These are phyloP conservation scores for Hordeum pubiflorum DNA, from an alignment of 202 grass and related monocot genomes.

Conservation along the genomic window DNA sequence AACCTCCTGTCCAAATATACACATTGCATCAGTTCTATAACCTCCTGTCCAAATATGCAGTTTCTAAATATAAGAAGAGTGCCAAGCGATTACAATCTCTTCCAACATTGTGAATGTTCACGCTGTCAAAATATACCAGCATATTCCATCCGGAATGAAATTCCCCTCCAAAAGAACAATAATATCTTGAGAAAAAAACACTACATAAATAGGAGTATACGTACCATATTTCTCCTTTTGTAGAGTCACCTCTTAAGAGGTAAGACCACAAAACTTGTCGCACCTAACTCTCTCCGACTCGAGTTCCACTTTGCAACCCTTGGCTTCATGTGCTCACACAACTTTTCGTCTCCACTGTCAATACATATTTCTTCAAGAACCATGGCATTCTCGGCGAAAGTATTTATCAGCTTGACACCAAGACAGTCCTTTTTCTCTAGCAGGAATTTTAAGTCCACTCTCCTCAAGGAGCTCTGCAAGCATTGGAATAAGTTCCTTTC, in stretches of 20 bases:
- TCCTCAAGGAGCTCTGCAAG: not conserved
- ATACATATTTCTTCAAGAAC: constrained; percentile 10
- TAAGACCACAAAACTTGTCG: not conserved
- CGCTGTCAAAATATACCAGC: no score
- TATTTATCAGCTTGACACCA: not conserved
- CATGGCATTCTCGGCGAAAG: not conserved
- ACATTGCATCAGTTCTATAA: no score
- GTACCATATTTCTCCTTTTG: no score
- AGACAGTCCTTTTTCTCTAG: not conserved
- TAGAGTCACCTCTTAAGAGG: not conserved
- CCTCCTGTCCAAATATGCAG: not conserved
- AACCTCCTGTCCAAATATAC: no score
- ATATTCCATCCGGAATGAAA: no score
- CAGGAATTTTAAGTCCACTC: not conserved
- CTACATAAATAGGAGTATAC: no score
- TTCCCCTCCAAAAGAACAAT: no score
- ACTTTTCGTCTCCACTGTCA: not conserved
- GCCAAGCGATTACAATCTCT: not conserved
- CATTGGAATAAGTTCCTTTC: not conserved
- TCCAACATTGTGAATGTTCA: not conserved
- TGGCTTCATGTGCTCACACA: not conserved
- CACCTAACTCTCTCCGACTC: not conserved
- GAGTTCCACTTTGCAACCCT: not conserved
- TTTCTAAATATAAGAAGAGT: not conserved
- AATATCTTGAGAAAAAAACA: no score